Evolutionary conservation across 495 filamentous ascomycete species (phyloP).

Genomic region (Aspergillus campestris): DNA sequence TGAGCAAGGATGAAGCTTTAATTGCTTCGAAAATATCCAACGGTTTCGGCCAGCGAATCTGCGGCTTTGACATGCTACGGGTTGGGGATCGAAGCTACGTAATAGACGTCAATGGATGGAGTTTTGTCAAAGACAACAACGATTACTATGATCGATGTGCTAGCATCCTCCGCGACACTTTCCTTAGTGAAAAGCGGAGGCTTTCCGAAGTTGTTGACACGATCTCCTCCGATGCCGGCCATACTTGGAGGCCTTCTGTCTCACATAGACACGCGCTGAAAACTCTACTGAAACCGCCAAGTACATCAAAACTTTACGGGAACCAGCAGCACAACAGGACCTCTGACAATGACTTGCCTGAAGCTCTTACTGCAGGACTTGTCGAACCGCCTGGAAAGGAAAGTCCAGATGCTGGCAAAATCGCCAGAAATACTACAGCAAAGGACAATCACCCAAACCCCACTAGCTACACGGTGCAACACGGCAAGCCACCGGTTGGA

Average conservation of each 20-base stretch:
- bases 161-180: constrained; percentile 75
- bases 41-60: constrained; percentile 90
- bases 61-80: constrained; percentile 91
- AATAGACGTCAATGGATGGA: constrained; percentile 99
- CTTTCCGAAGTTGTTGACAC: constrained; percentile 26
- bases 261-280: constrained; percentile 42
- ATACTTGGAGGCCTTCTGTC: constrained; percentile 24
- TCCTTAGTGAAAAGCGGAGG: constrained; percentile 63
- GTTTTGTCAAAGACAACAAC: constrained; percentile 99
- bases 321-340: constrained; percentile 33
- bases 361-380: constrained; percentile 36
- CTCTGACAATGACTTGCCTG: constrained; percentile 32
- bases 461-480: constrained; percentile 19
- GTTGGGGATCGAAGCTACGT: constrained; percentile 87
- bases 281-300: constrained; percentile 56
- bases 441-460: constrained; percentile 20
- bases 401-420: constrained; percentile 17
- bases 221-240: constrained; percentile 21
- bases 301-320: constrained; percentile 50
- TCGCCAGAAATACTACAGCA: constrained; percentile 10
- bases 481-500: constrained; percentile 23
- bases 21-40: constrained; percentile 87
- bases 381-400: constrained; percentile 45
- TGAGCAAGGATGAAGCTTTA: constrained; percentile 70
- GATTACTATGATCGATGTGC: constrained; percentile 94